These are phyloP conservation scores for Fusarium torulosum DNA, from an alignment of 2,329 filamentous ascomycete species.

Conservation along the genomic window DNA sequence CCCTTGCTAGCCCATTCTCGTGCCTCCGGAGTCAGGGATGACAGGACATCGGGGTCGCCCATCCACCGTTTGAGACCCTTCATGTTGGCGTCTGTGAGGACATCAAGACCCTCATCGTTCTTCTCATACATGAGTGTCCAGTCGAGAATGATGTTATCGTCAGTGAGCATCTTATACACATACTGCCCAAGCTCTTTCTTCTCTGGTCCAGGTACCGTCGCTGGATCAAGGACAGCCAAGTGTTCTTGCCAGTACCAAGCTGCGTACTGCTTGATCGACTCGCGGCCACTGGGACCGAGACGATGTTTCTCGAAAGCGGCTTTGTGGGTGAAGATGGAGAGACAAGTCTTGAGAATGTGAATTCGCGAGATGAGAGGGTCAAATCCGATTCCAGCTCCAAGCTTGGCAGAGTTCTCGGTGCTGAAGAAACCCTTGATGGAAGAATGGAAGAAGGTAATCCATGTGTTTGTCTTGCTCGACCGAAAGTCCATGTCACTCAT, in stretches of 20 bases:
- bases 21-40: slow-evolving; percentile 48
- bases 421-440: slow-evolving; percentile 57
- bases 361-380: slow-evolving; percentile 52
- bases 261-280: slow-evolving; percentile 56
- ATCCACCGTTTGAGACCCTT: slow-evolving; percentile 54
- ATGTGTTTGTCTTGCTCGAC: slow-evolving; percentile 58
- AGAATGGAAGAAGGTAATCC: slow-evolving; percentile 57
- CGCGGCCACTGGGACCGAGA: slow-evolving; percentile 44
- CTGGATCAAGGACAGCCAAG: slow-evolving; percentile 52
- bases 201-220: slow-evolving; percentile 43
- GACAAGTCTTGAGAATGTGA: slow-evolving; percentile 55
- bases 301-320: slow-evolving; percentile 49
- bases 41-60: slow-evolving; percentile 50
- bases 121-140: slow-evolving; percentile 58
- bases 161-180: slow-evolving; percentile 55
- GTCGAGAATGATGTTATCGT: slow-evolving; percentile 53
- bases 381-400: slow-evolving; percentile 50
- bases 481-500: slow-evolving; percentile 55
- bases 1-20: slow-evolving; percentile 50
- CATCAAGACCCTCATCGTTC: slow-evolving; percentile 58
- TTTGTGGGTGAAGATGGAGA: slow-evolving; percentile 56
- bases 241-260: slow-evolving; percentile 62
- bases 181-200: slow-evolving; percentile 52
- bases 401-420: slow-evolving; percentile 47
- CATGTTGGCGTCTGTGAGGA: slow-evolving; percentile 57